These are phyloP conservation scores for Cercospora berteroae DNA, from an alignment of 2,329 filamentous ascomycete genomes.

Conservation along the genomic window DNA sequence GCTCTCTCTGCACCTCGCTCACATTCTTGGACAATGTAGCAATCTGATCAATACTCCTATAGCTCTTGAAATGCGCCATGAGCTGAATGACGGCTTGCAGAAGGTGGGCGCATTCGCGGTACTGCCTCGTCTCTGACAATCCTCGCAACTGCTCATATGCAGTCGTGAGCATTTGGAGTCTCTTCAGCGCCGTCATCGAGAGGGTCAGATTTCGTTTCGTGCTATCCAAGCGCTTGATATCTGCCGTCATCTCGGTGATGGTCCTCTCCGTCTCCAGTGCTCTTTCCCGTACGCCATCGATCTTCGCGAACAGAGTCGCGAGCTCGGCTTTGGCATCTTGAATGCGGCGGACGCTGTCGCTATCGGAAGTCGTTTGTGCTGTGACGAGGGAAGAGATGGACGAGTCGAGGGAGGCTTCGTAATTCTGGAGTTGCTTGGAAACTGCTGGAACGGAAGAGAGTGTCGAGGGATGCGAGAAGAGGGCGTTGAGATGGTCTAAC, in stretches of 20 bases:
- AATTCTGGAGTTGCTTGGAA: constrained; percentile 67
- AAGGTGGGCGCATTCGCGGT: constrained; percentile 89
- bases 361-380: constrained; percentile 77
- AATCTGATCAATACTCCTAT: constrained; percentile 96
- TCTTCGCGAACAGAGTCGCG: constrained; percentile 85
- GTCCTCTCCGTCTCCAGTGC: constrained; percentile 90
- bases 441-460: constrained; percentile 74
- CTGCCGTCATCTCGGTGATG: constrained; percentile 97
- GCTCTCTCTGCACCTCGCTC: constrained; percentile 84
- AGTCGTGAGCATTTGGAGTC: constrained; percentile 96
- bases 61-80: constrained; percentile 98
- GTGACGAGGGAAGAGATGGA: constrained; percentile 72
- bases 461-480: constrained; percentile 87
- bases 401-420: constrained; percentile 78
- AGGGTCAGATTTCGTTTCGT: constrained; percentile 95
- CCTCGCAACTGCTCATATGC: constrained; percentile 94
- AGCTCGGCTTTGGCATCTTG: constrained; percentile 87
- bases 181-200: constrained; percentile 96
- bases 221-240: constrained; percentile 94
- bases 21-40: constrained; percentile 89
- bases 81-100: constrained; percentile 94
- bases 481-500: constrained; percentile 84
- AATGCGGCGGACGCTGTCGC: constrained; percentile 86
- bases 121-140: constrained; percentile 81
- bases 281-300: constrained; percentile 85